Conservation (phyloP, 495 filamentous ascomycete species). For the Penicillium roqueforti region DNA sequence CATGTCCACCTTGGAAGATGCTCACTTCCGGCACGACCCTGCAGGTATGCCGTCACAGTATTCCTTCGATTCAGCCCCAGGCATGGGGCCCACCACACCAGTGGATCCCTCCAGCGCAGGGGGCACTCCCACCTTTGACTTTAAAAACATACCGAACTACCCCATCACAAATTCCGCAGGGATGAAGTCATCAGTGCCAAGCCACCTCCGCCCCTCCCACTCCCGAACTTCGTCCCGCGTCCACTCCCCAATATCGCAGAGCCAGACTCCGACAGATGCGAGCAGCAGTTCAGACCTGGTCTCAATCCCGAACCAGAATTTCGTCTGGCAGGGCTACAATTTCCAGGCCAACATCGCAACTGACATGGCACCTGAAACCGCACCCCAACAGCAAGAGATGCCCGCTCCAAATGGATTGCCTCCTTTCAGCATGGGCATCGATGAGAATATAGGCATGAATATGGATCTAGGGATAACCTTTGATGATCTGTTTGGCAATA, state of each 20-base stretch:
- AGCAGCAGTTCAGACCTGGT: constrained; percentile 45
- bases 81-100: constrained; percentile 19
- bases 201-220: constrained; percentile 23
- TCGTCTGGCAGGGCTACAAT: constrained; percentile 44
- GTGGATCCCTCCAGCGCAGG: constrained; percentile 17
- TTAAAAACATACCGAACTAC: constrained; percentile 29
- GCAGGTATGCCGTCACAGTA: constrained; percentile 14
- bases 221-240: constrained; percentile 28
- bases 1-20: constrained; percentile 59
- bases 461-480: constrained; percentile 39
- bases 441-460: constrained; percentile 31
- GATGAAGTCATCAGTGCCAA: constrained; percentile 29
- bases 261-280: constrained; percentile 31
- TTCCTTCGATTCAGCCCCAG: constrained; percentile 15
- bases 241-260: constrained; percentile 35
- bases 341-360: constrained; percentile 28
- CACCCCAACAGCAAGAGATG: constrained; percentile 20
- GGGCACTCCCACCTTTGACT: constrained; percentile 29
- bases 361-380: constrained; percentile 16
- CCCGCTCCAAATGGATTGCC: constrained; percentile 18
- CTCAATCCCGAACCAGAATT: constrained; percentile 45
- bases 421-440: constrained; percentile 30
- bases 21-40: constrained; percentile 39
- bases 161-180: constrained; percentile 15
- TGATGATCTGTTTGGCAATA: constrained; percentile 43